A percentile compares a stretch with the other conserved stretches of the same genome.
These are phyloP conservation scores for Schizopora paradoxa DNA, from an alignment of 1,284 basidiomycete genomes.

Conservation along the genomic window DNA sequence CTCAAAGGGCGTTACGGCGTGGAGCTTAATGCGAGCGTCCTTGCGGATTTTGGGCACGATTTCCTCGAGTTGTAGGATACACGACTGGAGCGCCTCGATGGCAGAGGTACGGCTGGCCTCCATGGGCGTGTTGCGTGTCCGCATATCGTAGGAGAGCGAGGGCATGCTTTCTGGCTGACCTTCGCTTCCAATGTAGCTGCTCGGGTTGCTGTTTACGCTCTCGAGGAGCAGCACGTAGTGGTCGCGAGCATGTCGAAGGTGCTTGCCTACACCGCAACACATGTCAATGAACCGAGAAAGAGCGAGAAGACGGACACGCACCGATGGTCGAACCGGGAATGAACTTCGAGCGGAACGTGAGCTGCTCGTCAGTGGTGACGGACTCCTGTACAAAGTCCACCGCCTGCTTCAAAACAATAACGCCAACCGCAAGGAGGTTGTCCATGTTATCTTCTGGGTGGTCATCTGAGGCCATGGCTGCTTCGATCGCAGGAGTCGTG, in stretches of 20 bases:
- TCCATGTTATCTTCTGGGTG: too few species aligned
- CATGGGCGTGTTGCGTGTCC: slow-evolving; percentile 75
- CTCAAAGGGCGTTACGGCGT: slow-evolving; percentile 73
- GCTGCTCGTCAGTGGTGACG: slow-evolving; percentile 60
- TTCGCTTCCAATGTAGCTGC: not conserved
- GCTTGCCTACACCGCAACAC: slow-evolving; percentile 52
- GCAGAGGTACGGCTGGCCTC: slow-evolving; percentile 63
- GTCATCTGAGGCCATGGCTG: too few species aligned
- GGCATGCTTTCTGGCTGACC: slow-evolving; percentile 23
- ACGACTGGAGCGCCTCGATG: slow-evolving; percentile 45
- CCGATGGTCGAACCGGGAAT: slow-evolving; percentile 81
- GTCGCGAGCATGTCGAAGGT: slow-evolving; percentile 75
- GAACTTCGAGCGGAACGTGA: slow-evolving; percentile 58
- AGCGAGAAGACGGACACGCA: slow-evolving; percentile 26
- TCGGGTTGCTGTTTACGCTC: slow-evolving; percentile 28
- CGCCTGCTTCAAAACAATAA: slow-evolving; percentile 61
- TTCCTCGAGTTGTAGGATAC: slow-evolving; percentile 51
- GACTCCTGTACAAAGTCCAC: slow-evolving; percentile 62
- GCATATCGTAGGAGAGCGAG: slow-evolving; percentile 66
- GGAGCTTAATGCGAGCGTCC: slow-evolving; percentile 55
- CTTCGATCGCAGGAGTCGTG: too few species aligned
- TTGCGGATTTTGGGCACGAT: slow-evolving; percentile 44
- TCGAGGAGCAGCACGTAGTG: slow-evolving; percentile 68
- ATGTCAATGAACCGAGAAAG: slow-evolving; percentile 9
- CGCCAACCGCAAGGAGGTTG: slow-evolving; percentile 59